Evolutionary conservation across 805 yeast genomes (phyloP).

Genomic region (Yarrowia osloensis): DNA sequence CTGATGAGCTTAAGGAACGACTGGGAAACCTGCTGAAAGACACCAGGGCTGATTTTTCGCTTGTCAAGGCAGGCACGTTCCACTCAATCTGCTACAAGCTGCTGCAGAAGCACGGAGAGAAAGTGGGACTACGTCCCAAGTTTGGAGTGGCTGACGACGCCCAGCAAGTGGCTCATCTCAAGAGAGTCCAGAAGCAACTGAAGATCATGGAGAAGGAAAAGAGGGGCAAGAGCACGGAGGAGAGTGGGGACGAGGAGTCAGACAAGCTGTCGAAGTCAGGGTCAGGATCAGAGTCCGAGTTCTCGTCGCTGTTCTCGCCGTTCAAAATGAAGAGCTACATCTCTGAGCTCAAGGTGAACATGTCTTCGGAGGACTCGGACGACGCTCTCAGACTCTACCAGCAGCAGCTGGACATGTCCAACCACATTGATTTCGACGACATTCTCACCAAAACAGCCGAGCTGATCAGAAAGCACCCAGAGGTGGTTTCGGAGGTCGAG

Average conservation of each 20-base stretch:
- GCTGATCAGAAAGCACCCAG: slow-evolving; percentile 50
- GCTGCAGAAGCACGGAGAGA: slow-evolving; percentile 56
- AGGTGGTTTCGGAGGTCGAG: slow-evolving; percentile 52
- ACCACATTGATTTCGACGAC: slow-evolving; percentile 80
- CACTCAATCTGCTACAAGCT: slow-evolving; percentile 76
- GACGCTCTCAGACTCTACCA: slow-evolving; percentile 15
- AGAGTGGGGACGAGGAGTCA: background rate
- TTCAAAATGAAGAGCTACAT: slow-evolving; percentile 13
- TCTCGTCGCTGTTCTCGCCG: background rate
- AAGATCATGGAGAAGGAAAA: background rate
- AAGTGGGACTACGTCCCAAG: slow-evolving; percentile 54
- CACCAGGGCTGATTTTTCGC: slow-evolving; percentile 43
- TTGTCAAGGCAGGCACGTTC: slow-evolving; percentile 78
- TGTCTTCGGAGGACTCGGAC: background rate
- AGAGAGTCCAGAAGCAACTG: background rate
- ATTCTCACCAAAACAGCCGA: slow-evolving; percentile 58
- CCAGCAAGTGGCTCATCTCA: background rate
- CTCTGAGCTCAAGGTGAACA: slow-evolving; percentile 12
- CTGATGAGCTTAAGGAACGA: slow-evolving; percentile 77
- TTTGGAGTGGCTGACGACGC: slow-evolving; percentile 13
- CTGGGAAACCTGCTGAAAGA: slow-evolving; percentile 43
- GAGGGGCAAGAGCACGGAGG: background rate
- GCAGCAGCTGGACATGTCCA: slow-evolving; percentile 35
- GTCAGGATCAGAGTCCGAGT: background rate
- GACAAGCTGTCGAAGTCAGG: background rate